Base-by-base conservation (phyloP, 2,329 filamentous ascomycete genomes). In the Bipolaris sorokiniana region DNA sequence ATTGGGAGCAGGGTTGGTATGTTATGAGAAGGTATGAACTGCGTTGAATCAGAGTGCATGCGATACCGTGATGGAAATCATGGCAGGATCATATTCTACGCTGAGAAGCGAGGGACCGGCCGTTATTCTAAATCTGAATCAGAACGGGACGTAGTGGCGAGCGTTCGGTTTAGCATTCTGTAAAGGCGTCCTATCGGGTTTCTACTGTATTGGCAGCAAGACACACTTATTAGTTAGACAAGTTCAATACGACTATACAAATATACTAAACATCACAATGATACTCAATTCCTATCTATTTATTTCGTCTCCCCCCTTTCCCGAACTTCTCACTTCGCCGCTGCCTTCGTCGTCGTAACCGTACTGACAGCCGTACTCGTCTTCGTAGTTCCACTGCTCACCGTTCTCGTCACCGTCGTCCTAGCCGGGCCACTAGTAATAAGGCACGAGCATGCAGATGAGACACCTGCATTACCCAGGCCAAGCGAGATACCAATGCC, bases 381-480 rank as follows among this genome's bases (percentile, higher is more conserved):
- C 23, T n/a, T 65, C 16, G 72, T 61, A 34, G 65, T 64, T 50
- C 53, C 59, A 37, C 49, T 55, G 15, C 51, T 64, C 3, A 62
- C 37, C 31, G 68, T 71, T n/a, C 53, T 60, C 5, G 68, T 72
- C 26, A 62, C 69, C 4, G 70, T 73, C 18, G 61, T 63, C 33
- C 58, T 63, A 4, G 64, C 69, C 10, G 68, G 68, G 2, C 63
- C 71, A 13, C 51, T 58, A 0, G 67, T 70, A 41, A 74, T 72
- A n/a, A 72, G 63, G 44, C 71, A 74, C 22, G 67, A 70, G 54
- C 71, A 74, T 9, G 71, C 71, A n/a, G 64, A 67, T 2, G 64
- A 65, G 44, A 72, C 63, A 22, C 57, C 59, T 2, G 42, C 38
- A 1, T 64, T 58, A 11, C 64, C 63, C 28, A 71, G 59, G 6